Evolutionary conservation across 2,329 filamentous ascomycete species (phyloP).

Genomic region (Ophiostoma triangulosporum): DNA sequence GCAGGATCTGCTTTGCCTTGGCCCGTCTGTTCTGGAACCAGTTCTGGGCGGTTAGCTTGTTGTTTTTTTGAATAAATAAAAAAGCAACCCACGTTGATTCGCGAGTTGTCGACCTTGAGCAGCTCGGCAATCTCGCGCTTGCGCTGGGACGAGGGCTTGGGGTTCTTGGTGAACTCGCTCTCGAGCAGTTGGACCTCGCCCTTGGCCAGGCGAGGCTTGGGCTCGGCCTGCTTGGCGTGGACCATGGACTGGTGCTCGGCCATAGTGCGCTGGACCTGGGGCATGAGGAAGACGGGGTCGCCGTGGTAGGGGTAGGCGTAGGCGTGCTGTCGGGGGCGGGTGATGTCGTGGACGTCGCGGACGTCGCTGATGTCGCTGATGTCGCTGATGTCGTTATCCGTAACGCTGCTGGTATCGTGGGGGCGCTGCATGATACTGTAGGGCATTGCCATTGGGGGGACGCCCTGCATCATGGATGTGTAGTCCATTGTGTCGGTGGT

Average conservation of each 20-base stretch:
- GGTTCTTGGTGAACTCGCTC: constrained; percentile 48
- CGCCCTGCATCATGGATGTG: constrained; percentile 9
- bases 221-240: constrained; percentile 24
- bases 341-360: constrained; percentile 2
- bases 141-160: constrained; percentile 47
- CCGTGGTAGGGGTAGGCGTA: constrained; percentile 10
- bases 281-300: constrained; percentile 6
- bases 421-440: constrained; percentile 3
- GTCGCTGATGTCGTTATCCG: too few relatives aligned
- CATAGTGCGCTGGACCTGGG: constrained; percentile 13
- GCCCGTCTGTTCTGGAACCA: constrained; percentile 57
- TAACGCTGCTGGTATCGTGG: neutral
- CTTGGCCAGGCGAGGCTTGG: constrained; percentile 42
- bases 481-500: constrained; percentile 9
- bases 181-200: constrained; percentile 47
- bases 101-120: constrained; percentile 48
- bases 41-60: constrained; percentile 32
- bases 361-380: too few relatives aligned
- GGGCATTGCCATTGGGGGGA: constrained; percentile 7
- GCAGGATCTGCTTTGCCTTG: constrained; percentile 49
- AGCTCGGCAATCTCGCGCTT: constrained; percentile 48
- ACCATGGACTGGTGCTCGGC: constrained; percentile 11
- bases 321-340: neutral
- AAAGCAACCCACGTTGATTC: constrained; percentile 41
- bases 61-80: neutral